A percentile compares a stretch with the other conserved stretches of the same genome.
Evolutionary conservation across 2,329 filamentous ascomycete genomes (phyloP).

Genomic region (Bipolaris gigantea): DNA sequence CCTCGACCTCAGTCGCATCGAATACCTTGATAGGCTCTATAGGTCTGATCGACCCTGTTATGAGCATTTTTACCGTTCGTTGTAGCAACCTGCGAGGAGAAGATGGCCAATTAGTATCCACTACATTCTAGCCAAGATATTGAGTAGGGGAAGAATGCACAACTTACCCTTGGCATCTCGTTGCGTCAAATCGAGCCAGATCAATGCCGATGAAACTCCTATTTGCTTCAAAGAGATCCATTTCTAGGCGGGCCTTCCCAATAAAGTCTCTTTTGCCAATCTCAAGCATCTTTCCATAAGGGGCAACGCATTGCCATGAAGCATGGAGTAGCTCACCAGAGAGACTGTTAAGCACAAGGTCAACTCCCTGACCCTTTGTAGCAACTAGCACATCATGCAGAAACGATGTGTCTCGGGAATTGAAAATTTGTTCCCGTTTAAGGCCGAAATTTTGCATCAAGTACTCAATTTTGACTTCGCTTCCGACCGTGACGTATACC

Average conservation of each 20-base stretch:
- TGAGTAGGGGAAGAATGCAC: too few species aligned
- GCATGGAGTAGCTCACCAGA: slow-evolving; percentile 33
- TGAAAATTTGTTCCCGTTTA: slow-evolving; percentile 2
- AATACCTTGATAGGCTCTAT: too few species aligned
- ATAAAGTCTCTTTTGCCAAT: slow-evolving; percentile 22
- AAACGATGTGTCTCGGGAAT: slow-evolving; percentile 19
- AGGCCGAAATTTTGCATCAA: not conserved
- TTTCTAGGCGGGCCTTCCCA: slow-evolving; percentile 9
- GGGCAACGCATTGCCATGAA: slow-evolving; percentile 47
- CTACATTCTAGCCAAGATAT: too few species aligned
- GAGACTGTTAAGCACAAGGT: slow-evolving; percentile 37
- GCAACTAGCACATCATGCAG: not conserved
- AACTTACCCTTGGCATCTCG: too few species aligned
- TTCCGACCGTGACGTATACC: slow-evolving; percentile 20
- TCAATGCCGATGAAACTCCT: slow-evolving; percentile 6
- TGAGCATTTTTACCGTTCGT: too few species aligned
- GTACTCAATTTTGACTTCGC: slow-evolving; percentile 25
- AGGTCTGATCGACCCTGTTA: too few species aligned
- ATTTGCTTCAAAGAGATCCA: slow-evolving; percentile 13
- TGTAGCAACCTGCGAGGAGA: too few species aligned
- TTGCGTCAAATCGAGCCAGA: too few species aligned
- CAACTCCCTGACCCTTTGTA: slow-evolving; percentile 32
- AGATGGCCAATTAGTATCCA: too few species aligned
- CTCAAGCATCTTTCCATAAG: slow-evolving; percentile 23
- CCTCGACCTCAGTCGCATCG: too few species aligned